A percentile compares a stretch with the other conserved stretches of the same genome.
phyloP scores from a whole-genome alignment of 805 yeast genomes.

The Lachancea cidri region DNA sequence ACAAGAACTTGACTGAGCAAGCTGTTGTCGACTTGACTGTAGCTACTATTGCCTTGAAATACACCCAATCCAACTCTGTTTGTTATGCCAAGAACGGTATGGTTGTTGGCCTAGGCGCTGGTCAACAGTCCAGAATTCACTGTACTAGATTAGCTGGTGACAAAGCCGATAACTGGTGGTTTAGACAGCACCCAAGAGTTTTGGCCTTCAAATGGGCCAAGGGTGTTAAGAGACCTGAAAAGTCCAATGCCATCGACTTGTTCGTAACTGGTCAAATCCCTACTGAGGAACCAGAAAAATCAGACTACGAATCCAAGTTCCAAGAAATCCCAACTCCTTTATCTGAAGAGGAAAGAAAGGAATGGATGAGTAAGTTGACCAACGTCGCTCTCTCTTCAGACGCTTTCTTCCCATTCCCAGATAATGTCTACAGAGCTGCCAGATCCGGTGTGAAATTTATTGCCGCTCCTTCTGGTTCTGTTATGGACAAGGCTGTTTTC shows the following conservation, averaged over 20 bases:
- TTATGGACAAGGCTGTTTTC: conserved; percentile 93
- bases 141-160: conserved; percentile 99
- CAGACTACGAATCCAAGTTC: conserved; percentile 88
- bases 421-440: conserved; percentile 95
- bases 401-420: conserved; percentile 99
- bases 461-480: conserved; percentile 97
- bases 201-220: conserved; percentile 94
- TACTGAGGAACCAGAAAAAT: conserved; percentile 82
- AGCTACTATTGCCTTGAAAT: conserved; percentile 94
- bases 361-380: conserved; percentile 75
- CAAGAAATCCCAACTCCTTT: conserved; percentile 78
- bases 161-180: conserved; percentile 99
- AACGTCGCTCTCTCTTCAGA: conserved; percentile 93
- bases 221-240: conserved; percentile 97
- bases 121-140: conserved; percentile 98
- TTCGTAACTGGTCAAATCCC: conserved; percentile 91
- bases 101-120: conserved; percentile 99
- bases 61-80: conserved; percentile 97
- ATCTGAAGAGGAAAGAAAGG: conserved; percentile 74
- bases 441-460: conserved; percentile 93
- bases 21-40: conserved; percentile 91
- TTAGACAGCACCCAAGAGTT: conserved; percentile 96
- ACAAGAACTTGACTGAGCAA: conserved; percentile 84
- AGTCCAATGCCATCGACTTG: conserved; percentile 95
- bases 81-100: conserved; percentile 98